These are phyloP conservation scores for Epichloe uncinata DNA, from an alignment of 2,329 filamentous ascomycete genomes.

Conservation along the genomic window DNA sequence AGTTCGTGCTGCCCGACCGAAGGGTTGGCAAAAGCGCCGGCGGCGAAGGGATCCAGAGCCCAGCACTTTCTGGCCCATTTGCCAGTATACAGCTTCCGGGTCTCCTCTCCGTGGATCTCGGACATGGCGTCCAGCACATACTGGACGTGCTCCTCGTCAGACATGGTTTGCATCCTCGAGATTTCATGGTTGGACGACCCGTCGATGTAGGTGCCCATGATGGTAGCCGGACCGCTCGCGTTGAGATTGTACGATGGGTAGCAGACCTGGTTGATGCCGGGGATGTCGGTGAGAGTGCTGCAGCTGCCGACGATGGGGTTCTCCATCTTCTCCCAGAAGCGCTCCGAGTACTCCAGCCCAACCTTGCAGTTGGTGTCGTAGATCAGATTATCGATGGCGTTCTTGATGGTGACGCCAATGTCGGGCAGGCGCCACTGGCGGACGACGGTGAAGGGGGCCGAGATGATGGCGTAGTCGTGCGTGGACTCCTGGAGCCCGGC, in stretches of 20 bases:
- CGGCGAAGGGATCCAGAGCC: slow-evolving; percentile 46
- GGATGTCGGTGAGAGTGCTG: slow-evolving; percentile 41
- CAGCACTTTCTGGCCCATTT: slow-evolving; percentile 53
- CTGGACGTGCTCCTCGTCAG: slow-evolving; percentile 48
- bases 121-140: slow-evolving; percentile 52
- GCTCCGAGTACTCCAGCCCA: slow-evolving; percentile 53
- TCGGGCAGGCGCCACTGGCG: slow-evolving; percentile 45
- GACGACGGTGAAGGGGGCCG: slow-evolving; percentile 51
- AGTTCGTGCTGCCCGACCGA: slow-evolving; percentile 52
- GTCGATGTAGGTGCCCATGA: slow-evolving; percentile 46
- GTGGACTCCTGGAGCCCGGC: slow-evolving; percentile 29
- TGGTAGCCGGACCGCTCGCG: slow-evolving; percentile 44
- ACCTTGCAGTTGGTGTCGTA: slow-evolving; percentile 41
- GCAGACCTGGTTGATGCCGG: slow-evolving; percentile 48
- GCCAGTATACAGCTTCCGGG: slow-evolving; percentile 49
- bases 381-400: slow-evolving; percentile 32
- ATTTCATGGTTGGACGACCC: slow-evolving; percentile 24
- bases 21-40: slow-evolving; percentile 49
- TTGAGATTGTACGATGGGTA: slow-evolving; percentile 57
- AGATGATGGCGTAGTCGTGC: slow-evolving; percentile 55
- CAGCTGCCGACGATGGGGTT: slow-evolving; percentile 52
- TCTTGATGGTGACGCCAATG: slow-evolving; percentile 27
- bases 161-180: slow-evolving; percentile 26
- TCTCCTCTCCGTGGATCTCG: slow-evolving; percentile 50
- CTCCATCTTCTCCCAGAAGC: slow-evolving; percentile 41